Percentiles rank a stretch among this genome's conserved stretches.
phyloP scores from a whole-genome alignment of 257 asterid genomes.

The Solanum bulbocastanum region DNA sequence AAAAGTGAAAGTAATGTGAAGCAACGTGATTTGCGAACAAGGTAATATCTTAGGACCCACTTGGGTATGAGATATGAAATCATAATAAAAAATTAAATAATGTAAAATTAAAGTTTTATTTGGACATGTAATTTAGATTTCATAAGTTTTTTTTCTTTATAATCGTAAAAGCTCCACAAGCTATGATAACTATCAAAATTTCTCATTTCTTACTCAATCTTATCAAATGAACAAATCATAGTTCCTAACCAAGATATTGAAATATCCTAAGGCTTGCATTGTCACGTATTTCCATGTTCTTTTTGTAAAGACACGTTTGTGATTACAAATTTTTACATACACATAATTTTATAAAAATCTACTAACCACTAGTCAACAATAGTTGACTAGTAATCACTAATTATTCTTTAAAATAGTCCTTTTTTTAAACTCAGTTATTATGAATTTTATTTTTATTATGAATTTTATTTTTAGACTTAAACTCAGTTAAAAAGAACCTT shows the following conservation, averaged over 20 bases:
- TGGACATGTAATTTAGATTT: background rate
- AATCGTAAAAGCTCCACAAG: background rate
- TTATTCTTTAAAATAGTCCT: background rate
- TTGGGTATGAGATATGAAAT: background rate
- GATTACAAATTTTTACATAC: background rate
- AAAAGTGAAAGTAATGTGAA: background rate
- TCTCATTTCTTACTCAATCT: background rate
- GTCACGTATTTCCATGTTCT: background rate
- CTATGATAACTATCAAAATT: no score
- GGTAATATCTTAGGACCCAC: no score
- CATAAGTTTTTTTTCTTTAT: background rate
- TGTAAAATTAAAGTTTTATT: no score
- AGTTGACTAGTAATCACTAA: background rate
- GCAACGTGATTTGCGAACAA: background rate
- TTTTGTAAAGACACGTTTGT: background rate
- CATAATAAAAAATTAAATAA: no score
- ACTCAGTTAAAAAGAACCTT: no score
- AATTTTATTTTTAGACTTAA: no score
- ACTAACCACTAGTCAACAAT: background rate
- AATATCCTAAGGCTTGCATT: background rate
- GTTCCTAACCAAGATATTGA: background rate
- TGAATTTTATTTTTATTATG: no score
- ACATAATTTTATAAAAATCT: no score
- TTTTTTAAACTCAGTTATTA: no score
- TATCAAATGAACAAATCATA: no score